Percentiles rank a stretch among this genome's conserved stretches.
Evolutionary conservation across 140 eudicot species (phyloP).

Genomic region (Bidens hawaiensis): DNA sequence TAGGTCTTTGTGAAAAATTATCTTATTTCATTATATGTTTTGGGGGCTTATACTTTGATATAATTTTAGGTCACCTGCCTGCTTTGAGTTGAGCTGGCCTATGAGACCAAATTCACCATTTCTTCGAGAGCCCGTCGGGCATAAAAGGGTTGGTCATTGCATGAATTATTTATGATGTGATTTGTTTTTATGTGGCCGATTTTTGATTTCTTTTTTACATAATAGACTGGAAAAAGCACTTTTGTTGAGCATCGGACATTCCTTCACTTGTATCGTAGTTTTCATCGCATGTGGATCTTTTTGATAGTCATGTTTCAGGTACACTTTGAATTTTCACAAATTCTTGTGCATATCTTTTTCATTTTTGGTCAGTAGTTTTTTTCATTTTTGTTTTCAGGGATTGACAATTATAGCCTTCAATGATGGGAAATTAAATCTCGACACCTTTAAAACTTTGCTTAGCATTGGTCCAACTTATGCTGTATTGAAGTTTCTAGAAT

Average conservation of each 20-base stretch:
- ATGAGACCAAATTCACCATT: conserved; percentile 66
- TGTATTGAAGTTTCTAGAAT: conserved; percentile 74
- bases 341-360: neutral
- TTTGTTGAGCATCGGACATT: conserved; percentile 97
- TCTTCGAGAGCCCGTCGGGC: conserved; percentile 46
- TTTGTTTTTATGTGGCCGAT: conserved; percentile 1
- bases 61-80: conserved; percentile 74
- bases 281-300: conserved; percentile 98
- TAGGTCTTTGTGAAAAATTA: conserved; percentile 19
- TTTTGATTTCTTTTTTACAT: conserved; percentile 5
- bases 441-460: conserved; percentile 64
- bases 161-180: conserved; percentile 10
- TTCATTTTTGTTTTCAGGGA: conserved; percentile 44
- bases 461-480: conserved; percentile 93
- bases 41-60: conserved; percentile 17
- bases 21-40: conserved; percentile 1
- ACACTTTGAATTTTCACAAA: neutral
- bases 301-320: conserved; percentile 96
- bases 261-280: conserved; percentile 93
- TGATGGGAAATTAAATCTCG: conserved; percentile 51
- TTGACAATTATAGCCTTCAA: conserved; percentile 83
- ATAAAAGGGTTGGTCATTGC: conserved; percentile 68
- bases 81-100: conserved; percentile 88
- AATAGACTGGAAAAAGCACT: conserved; percentile 82
- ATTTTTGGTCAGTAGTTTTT: conserved; percentile 5